Base-by-base conservation (phyloP, 2,329 filamentous ascomycete species). In the Aspergillus ochraceoroseus region DNA sequence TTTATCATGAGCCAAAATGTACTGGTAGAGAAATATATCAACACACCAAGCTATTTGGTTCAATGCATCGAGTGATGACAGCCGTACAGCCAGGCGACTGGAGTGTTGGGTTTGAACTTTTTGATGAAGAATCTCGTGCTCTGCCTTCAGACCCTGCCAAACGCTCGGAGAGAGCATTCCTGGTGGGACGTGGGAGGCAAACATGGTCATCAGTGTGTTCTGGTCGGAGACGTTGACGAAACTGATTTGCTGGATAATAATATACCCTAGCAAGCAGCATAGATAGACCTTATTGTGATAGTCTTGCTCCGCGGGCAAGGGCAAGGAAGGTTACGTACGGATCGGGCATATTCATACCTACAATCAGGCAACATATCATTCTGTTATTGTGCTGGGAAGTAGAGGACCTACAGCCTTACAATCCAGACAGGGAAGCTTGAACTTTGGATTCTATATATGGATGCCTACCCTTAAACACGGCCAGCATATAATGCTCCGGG, bases 131-230 rank as follows among this genome's bases (percentile, higher is more conserved):
- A 9, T 11, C 30, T 14, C 28, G 32, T 12, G 14, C 7, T 8
- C n/a, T n/a, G n/a, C n/a, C n/a, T n/a, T n/a, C n/a, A n/a, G n/a
- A n/a, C n/a, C n/a, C n/a, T n/a, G 6, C 30, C 13, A 12, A 17
- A 29, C n/a, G 14, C 11, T n/a, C 15, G 2, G 47, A 55, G 6
- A 51, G 43, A 26, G 44, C 51, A 4, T 46, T 70, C 18, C 57
- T 68, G 31, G 65, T 72, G 2, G 65, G n/a, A 72, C 43, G 53
- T 71, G 7, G 67, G 66, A 7, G 66, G 69, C 26, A 63, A 61
- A 1, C 53, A 56, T 6, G 68, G 68, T 1, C 63, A 70, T n/a
- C 63, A 67, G 32, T 58, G 58, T n/a, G 49, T 52, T 3, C 46
- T 52, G 3, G 52, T 72, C 5, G 57, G 52, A 27, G 44, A 51